Evolutionary conservation across 192 early-diverging fungal species (phyloP).

Genomic region (Mycoemilia scoparia): DNA sequence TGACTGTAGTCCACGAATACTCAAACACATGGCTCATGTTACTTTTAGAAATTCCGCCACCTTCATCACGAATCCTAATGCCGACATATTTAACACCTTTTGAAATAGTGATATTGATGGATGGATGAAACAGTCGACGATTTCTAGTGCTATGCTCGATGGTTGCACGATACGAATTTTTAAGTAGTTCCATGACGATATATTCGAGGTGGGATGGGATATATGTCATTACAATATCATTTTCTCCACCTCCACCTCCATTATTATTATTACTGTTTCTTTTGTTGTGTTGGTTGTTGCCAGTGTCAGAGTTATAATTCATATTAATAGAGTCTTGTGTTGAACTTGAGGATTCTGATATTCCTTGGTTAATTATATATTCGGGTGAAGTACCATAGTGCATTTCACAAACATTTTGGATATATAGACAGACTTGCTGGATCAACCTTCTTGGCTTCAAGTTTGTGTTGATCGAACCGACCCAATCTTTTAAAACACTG

Average conservation of each 20-base stretch:
- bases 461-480: conserved; percentile 74
- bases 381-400: conserved; percentile 74
- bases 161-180: conserved; percentile 79
- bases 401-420: conserved; percentile 73
- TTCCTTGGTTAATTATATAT: conserved; percentile 41
- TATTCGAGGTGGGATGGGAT: conserved; percentile 88
- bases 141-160: conserved; percentile 42
- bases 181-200: conserved; percentile 76
- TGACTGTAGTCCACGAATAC: conserved; percentile 76
- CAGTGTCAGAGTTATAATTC: too few species aligned
- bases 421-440: conserved; percentile 45
- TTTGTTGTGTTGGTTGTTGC: too few species aligned
- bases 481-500: conserved; percentile 43
- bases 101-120: conserved; percentile 71
- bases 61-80: conserved; percentile 77
- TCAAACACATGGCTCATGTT: conserved; percentile 72
- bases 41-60: conserved; percentile 67
- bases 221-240: conserved; percentile 36
- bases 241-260: too few species aligned
- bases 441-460: conserved; percentile 48
- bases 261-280: too few species aligned
- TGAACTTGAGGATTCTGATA: conserved; percentile 45
- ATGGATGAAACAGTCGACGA: conserved; percentile 33
- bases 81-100: conserved; percentile 58
- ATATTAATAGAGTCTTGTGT: conserved; percentile 30